Conservation (phyloP, 164 flowering plant genomes). For the Nelumbo lutea region DNA sequence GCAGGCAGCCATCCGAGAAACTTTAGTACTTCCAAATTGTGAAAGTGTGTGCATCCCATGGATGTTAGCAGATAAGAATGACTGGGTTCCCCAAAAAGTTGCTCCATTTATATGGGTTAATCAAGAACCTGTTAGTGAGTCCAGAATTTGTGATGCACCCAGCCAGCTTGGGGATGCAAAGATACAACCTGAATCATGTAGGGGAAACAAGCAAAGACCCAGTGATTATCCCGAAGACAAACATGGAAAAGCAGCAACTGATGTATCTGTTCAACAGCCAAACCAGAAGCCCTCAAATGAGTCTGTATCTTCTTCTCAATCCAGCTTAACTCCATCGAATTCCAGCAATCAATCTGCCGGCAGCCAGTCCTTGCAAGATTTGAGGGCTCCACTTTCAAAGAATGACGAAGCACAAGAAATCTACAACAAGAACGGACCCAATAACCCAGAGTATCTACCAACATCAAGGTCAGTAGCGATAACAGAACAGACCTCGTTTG, state of each 20-base stretch:
- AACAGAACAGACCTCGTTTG: constrained; percentile 20
- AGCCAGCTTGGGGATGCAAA: constrained; percentile 27
- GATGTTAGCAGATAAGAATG: constrained; percentile 93
- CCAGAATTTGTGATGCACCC: constrained; percentile 22
- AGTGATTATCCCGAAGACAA: constrained; percentile 22
- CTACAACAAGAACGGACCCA: constrained; percentile 13
- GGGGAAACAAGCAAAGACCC: constrained; percentile 12
- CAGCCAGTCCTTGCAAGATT: constrained; percentile 30
- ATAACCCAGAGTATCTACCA: constrained; percentile 18
- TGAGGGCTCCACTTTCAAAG: constrained; percentile 37
- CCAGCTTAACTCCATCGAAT: constrained; percentile 9
- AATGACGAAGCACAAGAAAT: constrained; percentile 25
- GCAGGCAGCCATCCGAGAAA: constrained; percentile 83
- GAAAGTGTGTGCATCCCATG: constrained; percentile 73
- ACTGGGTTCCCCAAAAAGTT: constrained; percentile 69
- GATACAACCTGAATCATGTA: constrained; percentile 16
- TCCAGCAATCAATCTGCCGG: constrained; percentile 19
- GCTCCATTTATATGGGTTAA: constrained; percentile 79
- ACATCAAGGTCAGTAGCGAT: constrained; percentile 19
- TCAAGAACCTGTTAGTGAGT: constrained; percentile 40
- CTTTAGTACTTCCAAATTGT: constrained; percentile 85
- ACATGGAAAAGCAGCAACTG: constrained; percentile 22
- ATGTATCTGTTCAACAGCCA: constrained; percentile 13
- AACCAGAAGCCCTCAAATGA: constrained; percentile 14
- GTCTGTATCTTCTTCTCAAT: constrained; percentile 4